A percentile compares a stretch with the other conserved stretches of the same genome.
These are phyloP conservation scores for Pichia gijzeniarum DNA, from an alignment of 805 yeast species.

Conservation along the genomic window DNA sequence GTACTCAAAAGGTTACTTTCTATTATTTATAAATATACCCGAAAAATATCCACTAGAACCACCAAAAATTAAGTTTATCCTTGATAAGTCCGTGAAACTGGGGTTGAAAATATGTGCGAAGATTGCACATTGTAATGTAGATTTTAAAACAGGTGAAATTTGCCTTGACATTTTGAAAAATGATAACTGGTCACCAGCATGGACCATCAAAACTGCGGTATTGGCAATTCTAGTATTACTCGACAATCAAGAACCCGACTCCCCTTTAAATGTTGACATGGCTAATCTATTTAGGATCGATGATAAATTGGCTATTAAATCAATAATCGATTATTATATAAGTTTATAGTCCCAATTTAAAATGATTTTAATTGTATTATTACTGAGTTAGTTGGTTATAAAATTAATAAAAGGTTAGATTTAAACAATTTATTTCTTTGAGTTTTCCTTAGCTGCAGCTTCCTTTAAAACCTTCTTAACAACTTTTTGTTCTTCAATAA, in stretches of 20 bases:
- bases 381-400: neutral
- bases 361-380: neutral
- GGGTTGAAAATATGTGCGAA: conserved; percentile 16
- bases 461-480: conserved; percentile 99
- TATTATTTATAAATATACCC: conserved; percentile 40
- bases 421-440: conserved; percentile 27
- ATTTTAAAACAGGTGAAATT: conserved; percentile 55
- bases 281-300: conserved; percentile 51
- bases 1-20: conserved; percentile 49
- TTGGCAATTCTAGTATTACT: conserved; percentile 53
- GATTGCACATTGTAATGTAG: conserved; percentile 45
- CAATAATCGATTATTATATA: conserved; percentile 36
- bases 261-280: conserved; percentile 66
- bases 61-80: conserved; percentile 44
- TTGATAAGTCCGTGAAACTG: conserved; percentile 8
- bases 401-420: conserved; percentile 1
- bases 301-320: conserved; percentile 38
- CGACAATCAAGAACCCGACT: conserved; percentile 62
- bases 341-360: conserved; percentile 1
- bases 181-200: conserved; percentile 65
- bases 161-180: conserved; percentile 58
- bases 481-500: conserved; percentile 99
- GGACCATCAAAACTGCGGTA: conserved; percentile 52
- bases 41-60: conserved; percentile 51
- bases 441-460: conserved; percentile 83